phyloP scores from a whole-genome alignment of 2,329 filamentous ascomycete genomes.

The Lecanicillium sp. region DNA sequence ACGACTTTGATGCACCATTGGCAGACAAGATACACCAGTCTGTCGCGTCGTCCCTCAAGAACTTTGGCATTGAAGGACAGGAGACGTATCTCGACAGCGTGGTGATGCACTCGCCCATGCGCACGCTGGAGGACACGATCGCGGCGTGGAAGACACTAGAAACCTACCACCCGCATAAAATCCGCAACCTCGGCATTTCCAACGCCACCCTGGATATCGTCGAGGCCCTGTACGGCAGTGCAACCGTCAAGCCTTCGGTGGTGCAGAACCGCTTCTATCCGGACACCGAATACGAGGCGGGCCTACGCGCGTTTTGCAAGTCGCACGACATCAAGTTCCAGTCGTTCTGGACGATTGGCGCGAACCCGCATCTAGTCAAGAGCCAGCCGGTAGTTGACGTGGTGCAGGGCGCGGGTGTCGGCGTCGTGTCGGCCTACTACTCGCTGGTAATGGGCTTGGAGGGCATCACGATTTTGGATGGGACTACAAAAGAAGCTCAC shows the following conservation, averaged over 20 bases:
- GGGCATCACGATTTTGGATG: conserved; percentile 38
- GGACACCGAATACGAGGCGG: conserved; percentile 52
- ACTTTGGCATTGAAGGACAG: conserved; percentile 44
- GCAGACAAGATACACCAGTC: conserved; percentile 61
- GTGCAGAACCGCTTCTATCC: conserved; percentile 72
- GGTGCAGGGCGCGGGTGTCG: conserved; percentile 34
- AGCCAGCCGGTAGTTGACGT: conserved; percentile 44
- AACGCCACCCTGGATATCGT: conserved; percentile 61
- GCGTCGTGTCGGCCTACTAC: conserved; percentile 38
- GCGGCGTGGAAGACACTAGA: conserved; percentile 62
- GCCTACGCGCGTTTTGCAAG: conserved; percentile 49
- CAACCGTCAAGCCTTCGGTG: conserved; percentile 43
- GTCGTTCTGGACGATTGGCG: conserved; percentile 49
- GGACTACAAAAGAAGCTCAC: conserved; percentile 38
- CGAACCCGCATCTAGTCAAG: conserved; percentile 35
- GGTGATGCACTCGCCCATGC: conserved; percentile 61
- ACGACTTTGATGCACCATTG: conserved; percentile 52
- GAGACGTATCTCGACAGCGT: conserved; percentile 61
- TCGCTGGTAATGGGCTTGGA: conserved; percentile 42
- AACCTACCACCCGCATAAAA: conserved; percentile 56
- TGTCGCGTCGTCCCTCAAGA: conserved; percentile 58
- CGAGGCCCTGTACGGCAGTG: conserved; percentile 40
- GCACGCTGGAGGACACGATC: conserved; percentile 42
- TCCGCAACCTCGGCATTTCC: conserved; percentile 68
- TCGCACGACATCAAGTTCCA: conserved; percentile 40